A percentile compares a stretch with the other conserved stretches of the same genome.
phyloP scores from a whole-genome alignment of 2,329 filamentous ascomycete species.

The Colletotrichum zoysiae region DNA sequence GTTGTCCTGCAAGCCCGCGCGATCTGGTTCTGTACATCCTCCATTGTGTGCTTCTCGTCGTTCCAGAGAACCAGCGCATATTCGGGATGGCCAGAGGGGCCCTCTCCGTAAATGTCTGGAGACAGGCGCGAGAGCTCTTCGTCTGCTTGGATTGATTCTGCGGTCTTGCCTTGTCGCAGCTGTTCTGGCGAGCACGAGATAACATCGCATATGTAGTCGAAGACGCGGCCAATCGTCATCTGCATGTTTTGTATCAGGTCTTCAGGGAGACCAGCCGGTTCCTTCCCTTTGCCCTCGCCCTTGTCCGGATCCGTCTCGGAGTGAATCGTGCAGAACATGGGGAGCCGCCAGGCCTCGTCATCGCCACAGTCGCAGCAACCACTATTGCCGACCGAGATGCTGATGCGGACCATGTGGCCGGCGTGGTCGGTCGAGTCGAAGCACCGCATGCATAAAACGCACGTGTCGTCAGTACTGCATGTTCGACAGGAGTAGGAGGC shows the following conservation, averaged over 20 bases:
- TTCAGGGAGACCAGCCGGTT: constrained; percentile 72
- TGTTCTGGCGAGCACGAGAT: constrained; percentile 98
- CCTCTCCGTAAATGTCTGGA: constrained; percentile 77
- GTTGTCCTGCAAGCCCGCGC: constrained; percentile 86
- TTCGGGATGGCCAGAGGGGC: constrained; percentile 76
- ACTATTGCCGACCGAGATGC: constrained; percentile 88
- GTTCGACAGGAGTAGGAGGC: constrained; percentile 95
- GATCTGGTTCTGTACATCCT: constrained; percentile 91
- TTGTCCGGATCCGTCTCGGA: constrained; percentile 69
- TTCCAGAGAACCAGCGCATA: constrained; percentile 95
- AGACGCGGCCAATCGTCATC: constrained; percentile 85
- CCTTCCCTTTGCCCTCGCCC: constrained; percentile 72
- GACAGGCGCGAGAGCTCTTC: constrained; percentile 83
- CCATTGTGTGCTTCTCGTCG: constrained; percentile 97
- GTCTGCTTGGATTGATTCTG: constrained; percentile 83
- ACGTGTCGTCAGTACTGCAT: constrained; percentile 94
- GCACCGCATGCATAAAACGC: constrained; percentile 92
- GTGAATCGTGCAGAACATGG: constrained; percentile 94
- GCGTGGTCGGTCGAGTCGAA: constrained; percentile 96
- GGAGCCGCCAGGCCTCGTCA: constrained; percentile 90
- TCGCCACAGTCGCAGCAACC: constrained; percentile 99
- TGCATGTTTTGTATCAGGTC: constrained; percentile 83
- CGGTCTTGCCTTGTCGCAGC: constrained; percentile 85
- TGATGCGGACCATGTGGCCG: constrained; percentile 91
- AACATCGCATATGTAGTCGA: constrained; percentile 98